Evolutionary conservation across 805 yeast genomes (phyloP), one percentile per base, ranked within the genome.

Genomic region (Teunomyces funiuensis): DNA sequence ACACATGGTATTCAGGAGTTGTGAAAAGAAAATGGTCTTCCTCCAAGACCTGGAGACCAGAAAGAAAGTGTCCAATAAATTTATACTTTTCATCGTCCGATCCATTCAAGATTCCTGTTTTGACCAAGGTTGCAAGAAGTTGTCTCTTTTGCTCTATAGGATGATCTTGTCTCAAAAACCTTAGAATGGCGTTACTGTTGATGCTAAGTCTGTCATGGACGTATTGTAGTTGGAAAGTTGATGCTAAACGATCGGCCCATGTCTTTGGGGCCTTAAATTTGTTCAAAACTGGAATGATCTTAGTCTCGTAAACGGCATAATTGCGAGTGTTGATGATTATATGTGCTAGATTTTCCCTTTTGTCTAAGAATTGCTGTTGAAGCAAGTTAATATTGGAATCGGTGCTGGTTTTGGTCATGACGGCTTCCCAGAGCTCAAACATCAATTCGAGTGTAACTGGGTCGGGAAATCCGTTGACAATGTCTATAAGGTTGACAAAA

Each of bases 291-390:
- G 64, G 62, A 8, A 37, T 36, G 11, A 61, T 46, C 11, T 47
- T 17, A 6, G 26, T 23, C 31, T 41, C 45, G 43, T 65, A 66
- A 5, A 54, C 29, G 7, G 44, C 39, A 43, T 52, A 63, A 23
- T 54, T 54, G 27, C 54, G 51, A 6, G 52, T 47, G 38, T 65
- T 65, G 39, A 65, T 57, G 42, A 61, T 42, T n/a, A 54, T 37
- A 34, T 63, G 63, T 13, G 55, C 46, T 28, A 66, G 41, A 3
- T 40, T 42, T 25, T 55, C 55, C 42, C 55, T 55, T 20, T 52
- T 42, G 3, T 38, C 25, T 8, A 59, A 33, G 14, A 65, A 39
- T 18, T 31, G 28, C 6, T 39, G 15, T 41, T 60, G 63, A 3
- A 60, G 40, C 6, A 33, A 29, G 6, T n/a, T 18, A 6, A 52